Percentiles rank a stretch among this genome's conserved stretches.
phyloP scores from a whole-genome alignment of 139 green algal species.

The Chlamydomonas eustigma region DNA sequence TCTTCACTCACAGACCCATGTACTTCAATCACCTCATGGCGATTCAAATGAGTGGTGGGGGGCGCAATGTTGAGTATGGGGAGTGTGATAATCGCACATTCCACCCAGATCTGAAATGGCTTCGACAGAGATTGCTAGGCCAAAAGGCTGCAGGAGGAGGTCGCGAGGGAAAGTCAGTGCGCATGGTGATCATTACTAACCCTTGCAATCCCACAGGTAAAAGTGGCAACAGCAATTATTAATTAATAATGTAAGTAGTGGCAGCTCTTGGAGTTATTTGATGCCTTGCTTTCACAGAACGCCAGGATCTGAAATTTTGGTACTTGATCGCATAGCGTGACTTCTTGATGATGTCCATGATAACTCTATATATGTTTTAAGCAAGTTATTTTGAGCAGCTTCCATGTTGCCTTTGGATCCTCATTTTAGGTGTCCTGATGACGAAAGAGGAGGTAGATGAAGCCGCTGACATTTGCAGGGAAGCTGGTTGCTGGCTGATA shows the following conservation, averaged over 20 bases:
- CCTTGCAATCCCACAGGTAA: slow-evolving; percentile 86
- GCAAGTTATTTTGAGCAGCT: no score
- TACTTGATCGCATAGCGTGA: no score
- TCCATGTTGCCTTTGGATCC: no score
- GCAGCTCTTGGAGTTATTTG: no score
- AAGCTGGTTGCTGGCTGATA: slow-evolving; percentile 23
- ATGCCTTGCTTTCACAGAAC: no score
- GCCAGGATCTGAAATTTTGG: no score
- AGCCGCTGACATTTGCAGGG: slow-evolving; percentile 23
- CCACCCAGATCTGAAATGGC: slow-evolving; percentile 45
- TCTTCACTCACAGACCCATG: slow-evolving; percentile 75
- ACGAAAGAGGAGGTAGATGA: slow-evolving; percentile 49
- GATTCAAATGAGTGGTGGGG: slow-evolving; percentile 25
- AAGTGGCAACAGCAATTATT: no score
- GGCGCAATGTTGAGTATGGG: slow-evolving; percentile 27
- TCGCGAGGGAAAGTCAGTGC: neutral
- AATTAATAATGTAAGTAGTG: no score
- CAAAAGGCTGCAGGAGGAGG: neutral
- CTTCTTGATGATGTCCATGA: no score
- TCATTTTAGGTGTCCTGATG: slow-evolving; percentile 67
- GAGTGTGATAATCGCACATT: slow-evolving; percentile 40
- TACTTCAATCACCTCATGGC: slow-evolving; percentile 97
- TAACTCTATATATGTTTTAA: no score
- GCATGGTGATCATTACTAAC: slow-evolving; percentile 58
- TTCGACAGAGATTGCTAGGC: slow-evolving; percentile 15